Evolutionary conservation across 495 filamentous ascomycete genomes (phyloP), one percentile per base, ranked within the genome.

Genomic region (Neurospora sp.): DNA sequence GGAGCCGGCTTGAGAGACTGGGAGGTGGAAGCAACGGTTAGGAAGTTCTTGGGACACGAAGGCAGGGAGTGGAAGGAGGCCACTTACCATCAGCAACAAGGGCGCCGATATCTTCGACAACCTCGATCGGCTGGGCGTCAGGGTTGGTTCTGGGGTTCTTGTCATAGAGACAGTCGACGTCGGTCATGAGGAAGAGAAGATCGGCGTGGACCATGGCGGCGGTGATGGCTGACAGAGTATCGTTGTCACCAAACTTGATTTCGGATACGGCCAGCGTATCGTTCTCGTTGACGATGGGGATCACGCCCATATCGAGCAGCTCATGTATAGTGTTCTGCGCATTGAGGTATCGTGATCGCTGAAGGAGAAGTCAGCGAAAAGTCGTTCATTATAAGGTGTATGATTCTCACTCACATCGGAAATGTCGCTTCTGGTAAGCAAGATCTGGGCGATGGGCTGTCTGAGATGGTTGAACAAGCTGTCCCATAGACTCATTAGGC

Each of bases 181-280:
- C 96, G 11, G 96, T 99, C 96, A 99, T 99, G 59, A 99, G 86
- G 82, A 99, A 99, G 16, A 99, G 88, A 76, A 97, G 95, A 80
- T 99, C 93, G 62, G 96, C 96, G 79, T 97, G 94, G 75, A 98
- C 92, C 93, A 98, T 97, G 69, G 92, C 96, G 6, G 96, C 95
- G 2, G 96, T 97, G 76, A 99, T 97, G 48, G 96, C 96, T 40
- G 93, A 96, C 39, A 99, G 84, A 16, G 96, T 99, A 83, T 99
- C 96, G 77, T 99, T 99, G 84, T 99, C 96, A 74, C 96, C 96
- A 78, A 99, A 99, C 88, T 98, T 98, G 81, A 99, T 98, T 89
- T 99, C 96, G 66, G 95, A 91, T 78, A 99, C 96, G 54, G 94
- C 93, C 62, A 99, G 83, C 7, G 96, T 99, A 81, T 99, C 96